A percentile compares a stretch with the other conserved stretches of the same genome.
Conservation (phyloP, 805 yeast genomes). For the Starmera dryadoides region DNA sequence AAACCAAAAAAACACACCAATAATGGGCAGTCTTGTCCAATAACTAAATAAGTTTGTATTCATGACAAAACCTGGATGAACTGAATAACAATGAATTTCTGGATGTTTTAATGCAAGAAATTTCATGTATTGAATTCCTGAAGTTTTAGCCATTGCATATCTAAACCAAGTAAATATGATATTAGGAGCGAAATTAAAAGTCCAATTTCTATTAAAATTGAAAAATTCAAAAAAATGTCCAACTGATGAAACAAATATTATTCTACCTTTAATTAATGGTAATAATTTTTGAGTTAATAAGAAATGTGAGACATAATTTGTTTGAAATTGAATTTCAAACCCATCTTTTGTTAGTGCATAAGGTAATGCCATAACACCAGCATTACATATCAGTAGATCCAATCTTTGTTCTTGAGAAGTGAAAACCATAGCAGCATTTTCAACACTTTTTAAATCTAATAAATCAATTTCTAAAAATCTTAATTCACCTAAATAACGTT, state of each 20-base stretch:
- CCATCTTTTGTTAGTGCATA: conserved; percentile 55
- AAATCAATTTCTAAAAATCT: conserved; percentile 50
- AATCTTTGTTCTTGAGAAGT: conserved; percentile 38
- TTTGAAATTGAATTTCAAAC: conserved; percentile 75
- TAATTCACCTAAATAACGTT: conserved; percentile 40
- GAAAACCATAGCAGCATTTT: conserved; percentile 39
- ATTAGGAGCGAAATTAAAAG: conserved; percentile 55
- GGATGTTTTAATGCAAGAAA: conserved; percentile 63
- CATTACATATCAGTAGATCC: conserved; percentile 65
- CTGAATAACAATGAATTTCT: conserved; percentile 51
- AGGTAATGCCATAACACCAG: conserved; percentile 79
- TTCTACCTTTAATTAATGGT: conserved; percentile 40
- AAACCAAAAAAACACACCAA: conserved; percentile 72
- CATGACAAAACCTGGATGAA: conserved; percentile 87
- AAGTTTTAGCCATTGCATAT: conserved; percentile 70
- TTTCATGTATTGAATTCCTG: conserved; percentile 67
- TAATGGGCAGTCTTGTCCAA: conserved; percentile 70
- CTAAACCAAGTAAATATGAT: conserved; percentile 70
- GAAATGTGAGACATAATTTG: conserved; percentile 72
- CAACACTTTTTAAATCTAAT: conserved; percentile 28
- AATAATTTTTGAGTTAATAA: conserved; percentile 56
- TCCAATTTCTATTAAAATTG: conserved; percentile 39
- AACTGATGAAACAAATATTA: conserved; percentile 57
- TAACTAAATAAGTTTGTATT: conserved; percentile 67
- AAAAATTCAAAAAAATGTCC: conserved; percentile 48